These are phyloP conservation scores for Sugiyamaella chiloensis DNA, from an alignment of 805 yeast genomes.

Conservation along the genomic window DNA sequence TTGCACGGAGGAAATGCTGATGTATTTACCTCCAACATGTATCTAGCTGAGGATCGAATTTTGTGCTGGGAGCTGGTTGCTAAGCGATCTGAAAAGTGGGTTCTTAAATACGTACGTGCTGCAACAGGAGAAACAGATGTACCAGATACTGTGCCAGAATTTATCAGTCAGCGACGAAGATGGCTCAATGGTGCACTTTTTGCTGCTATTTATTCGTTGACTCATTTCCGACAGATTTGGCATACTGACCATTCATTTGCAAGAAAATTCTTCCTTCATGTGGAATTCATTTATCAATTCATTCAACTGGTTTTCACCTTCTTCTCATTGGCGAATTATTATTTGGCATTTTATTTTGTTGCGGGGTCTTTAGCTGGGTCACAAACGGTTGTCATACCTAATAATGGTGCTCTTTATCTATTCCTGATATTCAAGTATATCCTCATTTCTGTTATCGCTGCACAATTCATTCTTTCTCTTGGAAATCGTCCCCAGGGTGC, in stretches of 20 bases:
- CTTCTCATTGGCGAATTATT: conserved; percentile 90
- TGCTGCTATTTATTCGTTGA: conserved; percentile 87
- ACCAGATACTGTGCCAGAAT: conserved; percentile 91
- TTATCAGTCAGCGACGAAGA: conserved; percentile 93
- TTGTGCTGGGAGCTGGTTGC: conserved; percentile 95
- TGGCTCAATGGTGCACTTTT: conserved; percentile 98
- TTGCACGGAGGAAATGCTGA: conserved; percentile 59
- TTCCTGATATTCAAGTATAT: conserved; percentile 85
- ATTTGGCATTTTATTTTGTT: conserved; percentile 85
- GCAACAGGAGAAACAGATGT: conserved; percentile 97
- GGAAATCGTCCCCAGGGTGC: conserved; percentile 99
- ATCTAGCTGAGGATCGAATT: conserved; percentile 94
- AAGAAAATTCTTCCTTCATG: conserved; percentile 77
- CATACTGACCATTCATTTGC: conserved; percentile 74
- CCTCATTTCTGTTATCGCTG: conserved; percentile 74
- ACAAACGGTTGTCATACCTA: conserved; percentile 39
- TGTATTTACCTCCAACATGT: conserved; percentile 94
- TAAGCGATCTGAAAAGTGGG: conserved; percentile 78
- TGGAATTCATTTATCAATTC: conserved; percentile 88
- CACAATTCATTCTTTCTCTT: conserved; percentile 89
- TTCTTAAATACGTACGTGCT: conserved; percentile 83
- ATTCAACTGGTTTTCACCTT: conserved; percentile 78
- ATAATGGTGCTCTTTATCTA: conserved; percentile 77
- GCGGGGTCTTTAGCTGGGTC: conserved; percentile 73
- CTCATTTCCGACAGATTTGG: conserved; percentile 88